Conservation (phyloP, 169 alveolate genomes). For the Amoebophrya sp. region DNA sequence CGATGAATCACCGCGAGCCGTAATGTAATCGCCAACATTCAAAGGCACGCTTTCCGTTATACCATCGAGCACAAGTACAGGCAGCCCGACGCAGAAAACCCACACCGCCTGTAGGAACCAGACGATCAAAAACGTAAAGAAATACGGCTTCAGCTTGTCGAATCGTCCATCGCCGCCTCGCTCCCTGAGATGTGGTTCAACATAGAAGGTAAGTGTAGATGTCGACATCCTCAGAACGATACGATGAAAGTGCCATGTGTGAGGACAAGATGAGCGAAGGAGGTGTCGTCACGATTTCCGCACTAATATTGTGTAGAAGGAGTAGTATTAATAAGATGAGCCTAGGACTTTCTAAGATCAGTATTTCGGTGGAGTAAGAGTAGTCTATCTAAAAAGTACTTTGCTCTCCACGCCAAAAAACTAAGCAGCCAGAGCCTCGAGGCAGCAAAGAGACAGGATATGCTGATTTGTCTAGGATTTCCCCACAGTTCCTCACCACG, state of each 20-base stretch:
- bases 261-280: too few species aligned
- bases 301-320: too few species aligned
- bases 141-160: conserved; percentile 12
- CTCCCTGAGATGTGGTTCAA: neutral
- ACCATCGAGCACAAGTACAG: neutral
- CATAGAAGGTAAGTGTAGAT: neutral
- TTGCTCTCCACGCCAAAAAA: neutral
- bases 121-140: neutral
- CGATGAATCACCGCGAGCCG: too few species aligned
- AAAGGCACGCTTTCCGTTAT: neutral
- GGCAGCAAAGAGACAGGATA: neutral
- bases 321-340: too few species aligned
- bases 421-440: neutral
- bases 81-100: neutral
- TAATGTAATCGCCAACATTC: neutral
- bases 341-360: too few species aligned
- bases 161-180: conserved; percentile 1
- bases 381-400: too few species aligned
- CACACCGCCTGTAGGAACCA: neutral
- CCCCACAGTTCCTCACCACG: neutral
- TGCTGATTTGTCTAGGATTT: neutral
- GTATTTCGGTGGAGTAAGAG: too few species aligned
- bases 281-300: too few species aligned
- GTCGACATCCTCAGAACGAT: too few species aligned
- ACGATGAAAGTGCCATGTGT: too few species aligned